Evolutionary conservation across 1,284 basidiomycete genomes (phyloP).

Genomic region (Caloboletus inedulis): DNA sequence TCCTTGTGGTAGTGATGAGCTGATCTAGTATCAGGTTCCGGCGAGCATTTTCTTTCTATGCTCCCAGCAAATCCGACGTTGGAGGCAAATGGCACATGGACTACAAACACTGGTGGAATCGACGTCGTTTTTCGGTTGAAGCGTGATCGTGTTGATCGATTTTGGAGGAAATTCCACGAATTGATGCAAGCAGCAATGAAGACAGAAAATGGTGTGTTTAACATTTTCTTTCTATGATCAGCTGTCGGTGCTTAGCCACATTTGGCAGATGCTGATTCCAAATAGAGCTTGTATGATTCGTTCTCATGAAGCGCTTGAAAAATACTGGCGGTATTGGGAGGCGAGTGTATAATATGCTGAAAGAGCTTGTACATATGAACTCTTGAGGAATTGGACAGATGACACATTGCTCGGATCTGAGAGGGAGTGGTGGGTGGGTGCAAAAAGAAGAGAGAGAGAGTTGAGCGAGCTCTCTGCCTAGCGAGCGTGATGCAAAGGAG

Average conservation of each 20-base stretch:
- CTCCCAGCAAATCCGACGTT: slow-evolving; percentile 2
- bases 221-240: not conserved
- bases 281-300: not conserved
- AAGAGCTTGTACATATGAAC: too few relatives aligned
- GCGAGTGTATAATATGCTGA: too few relatives aligned
- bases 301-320: not conserved
- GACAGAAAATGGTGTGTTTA: not conserved
- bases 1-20: not conserved
- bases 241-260: not conserved
- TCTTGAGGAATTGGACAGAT: too few relatives aligned
- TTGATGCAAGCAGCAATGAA: not conserved
- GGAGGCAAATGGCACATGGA: not conserved
- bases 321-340: not conserved
- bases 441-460: too few relatives aligned
- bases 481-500: too few relatives aligned
- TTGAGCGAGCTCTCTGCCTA: too few relatives aligned
- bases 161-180: slow-evolving; percentile 2
- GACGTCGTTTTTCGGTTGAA: slow-evolving; percentile 7
- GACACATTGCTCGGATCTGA: too few relatives aligned
- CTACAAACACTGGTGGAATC: not conserved
- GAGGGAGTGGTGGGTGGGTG: too few relatives aligned
- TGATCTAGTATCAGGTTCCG: not conserved
- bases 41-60: slow-evolving; percentile 6
- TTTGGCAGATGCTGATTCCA: not conserved
- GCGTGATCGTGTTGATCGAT: slow-evolving; percentile 1